Evolutionary conservation across 2,329 filamentous ascomycete genomes (phyloP), one percentile per base, ranked within the genome.

Genomic region (Xylariaceae sp.): DNA sequence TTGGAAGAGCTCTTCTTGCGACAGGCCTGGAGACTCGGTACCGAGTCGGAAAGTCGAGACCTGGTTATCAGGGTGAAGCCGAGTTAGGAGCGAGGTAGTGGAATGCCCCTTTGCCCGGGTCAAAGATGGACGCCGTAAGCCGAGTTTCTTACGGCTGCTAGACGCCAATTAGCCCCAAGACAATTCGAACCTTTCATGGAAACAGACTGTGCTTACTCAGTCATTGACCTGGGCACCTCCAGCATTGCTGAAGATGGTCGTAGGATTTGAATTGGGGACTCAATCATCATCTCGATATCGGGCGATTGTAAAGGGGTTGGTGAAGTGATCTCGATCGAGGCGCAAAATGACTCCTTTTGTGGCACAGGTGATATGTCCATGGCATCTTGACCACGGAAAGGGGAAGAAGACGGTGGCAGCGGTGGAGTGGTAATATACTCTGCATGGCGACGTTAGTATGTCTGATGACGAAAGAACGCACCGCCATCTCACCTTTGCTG

Each of bases 331-430:
- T 83, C 80, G 47, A 85, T 70, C 50, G 83, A 73, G 19, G 71
- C 62, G 64, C 72, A 65, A 56, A 79, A 88, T 9, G 84, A 74
- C 19, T 75, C 70, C 69, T 95, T 96, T 69, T 95, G 88, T 44
- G 88, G 89, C 28, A 97, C 67, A 27, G 92, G 90, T 31, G 90
- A 96, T 62, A 96, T 81, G 57, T 97, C 89, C 88, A 97, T 95
- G 40, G 79, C 72, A 61, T 95, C 88, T 44, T 77, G 74, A 38
- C 72, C 64, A 24, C 75, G 74, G 39, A 77, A 78, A 5, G 89
- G 88, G 31, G 90, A 94, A 5, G 89, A 96, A 2, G 87, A 85
- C 3, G 66, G 43, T 15, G 80, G 81, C 36, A 94, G 71, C 30
- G 88, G 86, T 43, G 92, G 88, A 26, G 89, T 95, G 24, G 84